phyloP scores from a whole-genome alignment of 805 yeast species.

The Saccharomycopsis synnaedendra region DNA sequence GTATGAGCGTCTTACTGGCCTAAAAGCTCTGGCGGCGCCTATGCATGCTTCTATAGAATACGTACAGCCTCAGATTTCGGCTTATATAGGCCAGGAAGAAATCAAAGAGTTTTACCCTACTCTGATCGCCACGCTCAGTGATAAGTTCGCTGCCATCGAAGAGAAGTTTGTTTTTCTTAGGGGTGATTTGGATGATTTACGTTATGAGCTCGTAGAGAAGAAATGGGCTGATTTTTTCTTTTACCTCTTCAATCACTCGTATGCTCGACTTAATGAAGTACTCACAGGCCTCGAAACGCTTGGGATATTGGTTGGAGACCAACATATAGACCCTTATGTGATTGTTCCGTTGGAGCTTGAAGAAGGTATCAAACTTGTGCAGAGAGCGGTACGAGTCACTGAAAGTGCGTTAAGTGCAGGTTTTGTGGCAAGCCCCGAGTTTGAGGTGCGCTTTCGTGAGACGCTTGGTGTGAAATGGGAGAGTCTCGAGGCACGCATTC shows the following conservation, averaged over 20 bases:
- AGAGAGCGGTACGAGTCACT: slow-evolving; percentile 1
- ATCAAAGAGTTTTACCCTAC: slow-evolving; percentile 15
- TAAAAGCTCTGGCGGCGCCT: slow-evolving; percentile 24
- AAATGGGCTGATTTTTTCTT: slow-evolving; percentile 47
- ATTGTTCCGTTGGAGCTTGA: slow-evolving; percentile 13
- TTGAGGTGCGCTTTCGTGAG: not conserved
- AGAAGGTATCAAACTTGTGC: slow-evolving; percentile 1
- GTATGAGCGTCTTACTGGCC: slow-evolving; percentile 21
- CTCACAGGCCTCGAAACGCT: not conserved
- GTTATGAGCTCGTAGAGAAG: slow-evolving; percentile 35
- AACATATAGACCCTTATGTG: slow-evolving; percentile 4
- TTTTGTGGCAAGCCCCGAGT: not conserved
- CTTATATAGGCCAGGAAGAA: slow-evolving; percentile 19
- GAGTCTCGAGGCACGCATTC: too few relatives aligned
- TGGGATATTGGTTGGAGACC: slow-evolving; percentile 3
- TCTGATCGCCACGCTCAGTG: slow-evolving; percentile 22
- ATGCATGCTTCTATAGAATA: slow-evolving; percentile 26
- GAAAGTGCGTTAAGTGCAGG: slow-evolving; percentile 3
- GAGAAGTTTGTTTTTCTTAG: slow-evolving; percentile 31
- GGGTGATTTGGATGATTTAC: slow-evolving; percentile 30
- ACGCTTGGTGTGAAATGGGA: not conserved
- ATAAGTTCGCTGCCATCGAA: slow-evolving; percentile 29
- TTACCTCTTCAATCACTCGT: slow-evolving; percentile 25
- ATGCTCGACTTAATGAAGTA: not conserved
- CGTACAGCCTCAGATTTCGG: slow-evolving; percentile 25